Base-by-base conservation (phyloP, 2,329 filamentous ascomycete genomes). In the Neofusicoccum sp. region DNA sequence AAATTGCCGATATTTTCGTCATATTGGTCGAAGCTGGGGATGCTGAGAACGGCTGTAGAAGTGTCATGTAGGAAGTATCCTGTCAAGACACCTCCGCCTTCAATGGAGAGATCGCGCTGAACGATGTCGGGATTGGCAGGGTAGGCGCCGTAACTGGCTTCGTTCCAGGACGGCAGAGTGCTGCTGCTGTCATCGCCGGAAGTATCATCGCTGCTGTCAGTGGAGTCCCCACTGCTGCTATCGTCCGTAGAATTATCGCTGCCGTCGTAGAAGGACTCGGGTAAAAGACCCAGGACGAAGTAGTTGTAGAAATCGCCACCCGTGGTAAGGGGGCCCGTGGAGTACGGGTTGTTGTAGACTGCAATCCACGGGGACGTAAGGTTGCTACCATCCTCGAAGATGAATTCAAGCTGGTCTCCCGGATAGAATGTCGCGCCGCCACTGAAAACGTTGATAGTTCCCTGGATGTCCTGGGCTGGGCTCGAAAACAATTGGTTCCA, bases 271-370 rank as follows among this genome's bases (percentile, higher is more conserved):
- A 52, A 72, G 3, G 62, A 66, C 1, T 56, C 69, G 3, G 72
- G 73, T 1, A 70, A n/a, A 1, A 70, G 39, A 1, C 70, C 70
- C 1, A 77, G 67, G 1, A 81, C 78, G 37, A 80, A 80, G 67
- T 76, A 79, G 62, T 80, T 79, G 69, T 78, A 81, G 58, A 79
- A 78, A 63, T 80, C 78, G 1, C 77, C 77, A 1, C 73, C 77
- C 2, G 76, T 80, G 3, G 71, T 73, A 1, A 81, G 65, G 1
- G 76, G 74, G 3, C 65, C 66, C 14, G 66, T 65, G 6, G 66
- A 37, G 8, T 66, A 64, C 5, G 65, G 61, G 1, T 70, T 65
- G 47, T 72, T 47, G 65, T 64, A 64, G 66, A 71, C 12, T 66
- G 69, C 66, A n/a, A 50, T 16, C 4, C 71, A 74, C n/a, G 45